These are phyloP conservation scores for Sclerotinia glacialis DNA, from an alignment of 2,329 filamentous ascomycete species.

Conservation along the genomic window DNA sequence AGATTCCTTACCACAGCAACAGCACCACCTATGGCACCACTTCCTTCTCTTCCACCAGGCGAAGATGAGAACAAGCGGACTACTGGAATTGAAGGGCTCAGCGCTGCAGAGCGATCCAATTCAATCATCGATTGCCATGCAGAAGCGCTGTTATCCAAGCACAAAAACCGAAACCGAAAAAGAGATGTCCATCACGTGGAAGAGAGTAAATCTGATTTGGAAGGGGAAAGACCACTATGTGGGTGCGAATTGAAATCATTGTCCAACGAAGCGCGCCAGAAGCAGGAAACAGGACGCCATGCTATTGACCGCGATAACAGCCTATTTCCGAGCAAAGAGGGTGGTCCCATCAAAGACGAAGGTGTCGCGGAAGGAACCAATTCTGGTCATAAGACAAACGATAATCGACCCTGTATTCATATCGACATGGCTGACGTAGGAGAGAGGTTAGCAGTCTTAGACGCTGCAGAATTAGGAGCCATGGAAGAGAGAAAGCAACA, in stretches of 20 bases:
- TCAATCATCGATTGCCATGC: neutral
- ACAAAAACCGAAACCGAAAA: neutral
- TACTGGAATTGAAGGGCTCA: neutral
- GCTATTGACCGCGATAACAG: neutral
- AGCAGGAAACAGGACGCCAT: neutral
- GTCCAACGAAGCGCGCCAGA: neutral
- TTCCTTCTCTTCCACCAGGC: neutral
- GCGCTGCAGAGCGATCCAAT: neutral
- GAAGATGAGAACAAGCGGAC: neutral
- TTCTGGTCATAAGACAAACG: neutral
- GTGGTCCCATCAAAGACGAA: neutral
- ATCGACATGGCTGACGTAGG: slow-evolving; percentile 1
- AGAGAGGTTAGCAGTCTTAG: neutral
- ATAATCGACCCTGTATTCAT: neutral
- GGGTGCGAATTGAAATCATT: neutral
- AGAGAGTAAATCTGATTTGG: neutral
- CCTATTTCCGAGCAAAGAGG: neutral
- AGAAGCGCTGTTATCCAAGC: neutral
- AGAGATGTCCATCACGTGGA: neutral
- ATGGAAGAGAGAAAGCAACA: neutral
- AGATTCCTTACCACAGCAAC: neutral
- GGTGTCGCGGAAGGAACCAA: neutral
- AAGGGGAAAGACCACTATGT: neutral
- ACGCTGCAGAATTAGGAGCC: slow-evolving; percentile 1
- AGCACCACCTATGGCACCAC: neutral